Base-by-base conservation (phyloP, 768 basidiomycete genomes). In the Cytidiella melzeri region DNA sequence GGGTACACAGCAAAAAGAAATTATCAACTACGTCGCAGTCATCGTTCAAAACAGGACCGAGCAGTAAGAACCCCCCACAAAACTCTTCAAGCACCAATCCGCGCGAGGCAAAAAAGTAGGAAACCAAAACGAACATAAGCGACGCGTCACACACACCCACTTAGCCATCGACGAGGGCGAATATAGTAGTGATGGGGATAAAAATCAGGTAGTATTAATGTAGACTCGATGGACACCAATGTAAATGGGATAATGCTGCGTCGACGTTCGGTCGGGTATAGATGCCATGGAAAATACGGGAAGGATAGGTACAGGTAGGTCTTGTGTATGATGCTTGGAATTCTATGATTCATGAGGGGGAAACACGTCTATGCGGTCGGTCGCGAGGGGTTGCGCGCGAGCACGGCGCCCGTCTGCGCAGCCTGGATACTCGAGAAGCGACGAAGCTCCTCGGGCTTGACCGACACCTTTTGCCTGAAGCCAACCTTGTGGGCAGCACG, bases 371-470 rank as follows among this genome's bases (percentile, higher is more conserved):
- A 74, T 63, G 66, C 66, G 26, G 57, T 60, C 25, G 73, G 71
- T 45, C 65, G 61, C 45, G 83, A 83, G 19, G 87, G 87, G 68
- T 89, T 80, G 58, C 87, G 78, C 24, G 87, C 87, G 51, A 93
- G 75, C 12, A 81, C 82, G 43, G 77, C 76, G 36, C 92, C 90
- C n/a, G 82, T 78, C 28, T 81, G 74, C 43, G 81, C 79, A 4
- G 90, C 87, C 68, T 92, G 90, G 66, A 92, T 89, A 55, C 81
- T 84, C 68, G 80, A 83, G 78, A 94, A 91, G 59, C 91, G 76
- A 56, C 84, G 81, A 55, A 93, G 70, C 67, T 93, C 91, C 67
- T 88, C 86, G 18, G 87, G 83, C 72, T 84, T 87, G 74, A 92
- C 81, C 38, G 77, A 73, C 50, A 91, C 72, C 72, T 83, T 84